Base-by-base conservation (phyloP, 2,329 filamentous ascomycete species). In the Aspergillus oerlinghausenensis region DNA sequence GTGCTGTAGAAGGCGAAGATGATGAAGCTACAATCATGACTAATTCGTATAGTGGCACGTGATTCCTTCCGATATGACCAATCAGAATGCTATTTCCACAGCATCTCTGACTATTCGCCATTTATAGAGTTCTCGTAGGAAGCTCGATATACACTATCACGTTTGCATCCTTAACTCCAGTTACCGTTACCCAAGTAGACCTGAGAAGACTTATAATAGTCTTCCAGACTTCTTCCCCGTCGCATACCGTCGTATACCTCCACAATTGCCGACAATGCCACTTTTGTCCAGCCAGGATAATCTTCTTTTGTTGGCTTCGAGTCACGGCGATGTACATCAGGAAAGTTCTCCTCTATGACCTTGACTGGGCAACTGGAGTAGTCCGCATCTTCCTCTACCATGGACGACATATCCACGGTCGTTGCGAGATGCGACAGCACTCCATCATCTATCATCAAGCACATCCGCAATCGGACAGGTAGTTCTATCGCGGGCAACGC, bases 271-370 rank as follows among this genome's bases (percentile, higher is more conserved):
- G 58, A 58, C 3, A 71, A 52, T 8, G 60, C 61, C 55, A 70
- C 62, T 28, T 42, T 65, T 3, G 63, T 65, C 64, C 64, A 69
- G 1, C 68, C 67, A 4, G 53, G 58, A 60, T 68, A 69, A 11
- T 35, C 43, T 2, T 55, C 64, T 9, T 48, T 38, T 6, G 49
- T 43, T 4, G 61, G 61, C 55, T 42, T 60, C 35, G 52, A 55
- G 26, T 64, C 58, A 4, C 49, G 57, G 38, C 63, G 57, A 17
- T 57, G 50, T 21, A 55, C 43, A 51, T 70, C 66, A 2, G 68
- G 68, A 28, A 63, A 70, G 49, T 68, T 68, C 43, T 70, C 65
- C 57, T 71, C 69, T 23, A 71, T 42, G 21, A 68, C 57, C 29
- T 67, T 70, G 4, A 71, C 59, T 51, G 61, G 67, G 53, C 64